Conservation (phyloP, 345 rosid genomes). For the Capsella bursapastoris region DNA sequence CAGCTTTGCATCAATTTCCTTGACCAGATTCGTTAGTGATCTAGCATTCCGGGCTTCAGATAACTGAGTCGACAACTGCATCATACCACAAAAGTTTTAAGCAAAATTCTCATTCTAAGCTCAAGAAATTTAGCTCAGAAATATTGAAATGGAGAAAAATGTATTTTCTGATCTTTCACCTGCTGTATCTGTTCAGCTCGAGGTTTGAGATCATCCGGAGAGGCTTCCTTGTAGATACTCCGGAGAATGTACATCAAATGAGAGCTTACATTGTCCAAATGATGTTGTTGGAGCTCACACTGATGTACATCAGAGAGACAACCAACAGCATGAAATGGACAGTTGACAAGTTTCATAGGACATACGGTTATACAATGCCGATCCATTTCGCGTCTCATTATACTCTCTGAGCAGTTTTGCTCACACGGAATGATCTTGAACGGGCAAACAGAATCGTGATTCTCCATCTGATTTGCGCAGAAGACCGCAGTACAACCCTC, state of each 20-base stretch:
- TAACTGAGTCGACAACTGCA: constrained; percentile 59
- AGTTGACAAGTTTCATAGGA: constrained; percentile 81
- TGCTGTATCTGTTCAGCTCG: constrained; percentile 61
- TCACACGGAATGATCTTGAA: constrained; percentile 87
- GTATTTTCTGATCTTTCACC: constrained; percentile 42
- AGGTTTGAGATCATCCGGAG: constrained; percentile 57
- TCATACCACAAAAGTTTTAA: constrained; percentile 10
- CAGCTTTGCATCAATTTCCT: constrained; percentile 70
- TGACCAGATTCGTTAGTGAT: constrained; percentile 57
- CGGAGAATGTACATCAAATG: constrained; percentile 69
- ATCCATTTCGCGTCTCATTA: constrained; percentile 90
- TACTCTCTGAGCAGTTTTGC: constrained; percentile 64
- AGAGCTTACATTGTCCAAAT: constrained; percentile 53
- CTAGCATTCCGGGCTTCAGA: constrained; percentile 58
- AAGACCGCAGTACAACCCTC: constrained; percentile 69
- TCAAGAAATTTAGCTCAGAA: not conserved
- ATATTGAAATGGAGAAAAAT: not conserved
- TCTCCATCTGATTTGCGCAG: constrained; percentile 61
- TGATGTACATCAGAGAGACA: constrained; percentile 67
- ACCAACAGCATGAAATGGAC: constrained; percentile 80
- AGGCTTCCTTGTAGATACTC: constrained; percentile 58
- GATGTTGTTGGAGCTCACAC: constrained; percentile 58
- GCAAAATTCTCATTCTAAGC: not conserved
- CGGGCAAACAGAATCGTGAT: constrained; percentile 74
- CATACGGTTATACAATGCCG: constrained; percentile 88